phyloP scores from a whole-genome alignment of 148 eudicot genomes.

The Oxyria digyna region DNA sequence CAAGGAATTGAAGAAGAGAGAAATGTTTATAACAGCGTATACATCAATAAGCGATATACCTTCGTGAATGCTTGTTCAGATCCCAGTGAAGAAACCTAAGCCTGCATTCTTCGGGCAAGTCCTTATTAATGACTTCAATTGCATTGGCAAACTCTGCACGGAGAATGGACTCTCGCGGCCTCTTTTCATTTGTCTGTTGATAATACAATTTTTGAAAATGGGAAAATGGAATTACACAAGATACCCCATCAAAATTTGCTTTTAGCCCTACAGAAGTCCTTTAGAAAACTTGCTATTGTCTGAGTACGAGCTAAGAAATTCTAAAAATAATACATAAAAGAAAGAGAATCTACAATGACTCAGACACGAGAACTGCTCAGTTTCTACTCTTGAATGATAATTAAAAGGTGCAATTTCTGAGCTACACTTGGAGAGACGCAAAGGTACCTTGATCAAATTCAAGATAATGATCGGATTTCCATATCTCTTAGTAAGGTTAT shows the following conservation, averaged over 20 bases:
- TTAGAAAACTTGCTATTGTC: not conserved
- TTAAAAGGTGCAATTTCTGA: not conserved
- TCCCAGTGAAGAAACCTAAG: conserved; percentile 65
- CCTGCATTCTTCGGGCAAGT: conserved; percentile 36
- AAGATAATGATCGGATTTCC: conserved; percentile 67
- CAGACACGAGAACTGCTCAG: not conserved
- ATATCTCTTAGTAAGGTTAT: conserved; percentile 59
- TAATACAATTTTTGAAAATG: not conserved
- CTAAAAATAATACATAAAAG: not conserved
- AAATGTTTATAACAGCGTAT: not conserved
- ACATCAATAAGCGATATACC: conserved; percentile 24
- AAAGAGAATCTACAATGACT: not conserved
- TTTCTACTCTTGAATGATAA: not conserved
- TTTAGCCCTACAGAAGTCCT: not conserved
- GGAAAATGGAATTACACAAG: not conserved
- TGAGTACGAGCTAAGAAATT: not conserved
- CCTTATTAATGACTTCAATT: conserved; percentile 41
- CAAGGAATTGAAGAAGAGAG: not conserved
- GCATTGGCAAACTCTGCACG: conserved; percentile 57
- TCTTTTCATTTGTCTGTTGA: conserved; percentile 56
- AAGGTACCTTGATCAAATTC: conserved; percentile 69
- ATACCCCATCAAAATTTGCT: not conserved
- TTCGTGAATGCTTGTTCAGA: conserved; percentile 47
- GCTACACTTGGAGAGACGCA: not conserved
- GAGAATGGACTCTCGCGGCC: conserved; percentile 62